Percentiles rank a stretch among this genome's conserved stretches.
Evolutionary conservation across 140 eudicot species (phyloP).

Genomic region (Cichorium intybus): DNA sequence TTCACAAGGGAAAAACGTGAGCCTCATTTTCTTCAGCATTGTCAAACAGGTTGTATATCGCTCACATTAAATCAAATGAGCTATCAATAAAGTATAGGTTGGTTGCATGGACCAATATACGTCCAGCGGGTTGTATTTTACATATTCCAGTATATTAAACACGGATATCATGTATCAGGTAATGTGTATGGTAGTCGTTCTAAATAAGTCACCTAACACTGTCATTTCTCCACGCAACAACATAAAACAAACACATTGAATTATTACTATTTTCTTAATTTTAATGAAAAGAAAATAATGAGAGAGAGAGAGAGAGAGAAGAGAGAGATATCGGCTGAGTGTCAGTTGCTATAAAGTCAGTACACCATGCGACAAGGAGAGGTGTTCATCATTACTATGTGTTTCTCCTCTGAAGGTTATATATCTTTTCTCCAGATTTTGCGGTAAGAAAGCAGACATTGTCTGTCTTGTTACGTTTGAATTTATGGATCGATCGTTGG

Average conservation of each 20-base stretch:
- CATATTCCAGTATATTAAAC: neutral
- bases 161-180: neutral
- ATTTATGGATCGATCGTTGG: neutral
- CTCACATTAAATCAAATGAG: too few relatives aligned
- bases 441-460: conserved; percentile 18
- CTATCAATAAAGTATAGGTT: neutral
- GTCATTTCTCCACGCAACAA: conserved; percentile 22
- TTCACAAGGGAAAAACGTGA: too few relatives aligned
- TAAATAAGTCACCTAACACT: conserved; percentile 3
- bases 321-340: conserved; percentile 14
- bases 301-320: neutral
- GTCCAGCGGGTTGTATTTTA: neutral
- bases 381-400: conserved; percentile 8
- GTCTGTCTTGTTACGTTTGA: neutral
- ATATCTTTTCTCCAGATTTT: conserved; percentile 33
- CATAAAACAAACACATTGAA: conserved; percentile 1
- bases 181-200: too few relatives aligned
- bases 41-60: neutral
- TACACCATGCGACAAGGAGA: conserved; percentile 13
- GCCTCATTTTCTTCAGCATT: too few relatives aligned
- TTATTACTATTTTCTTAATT: neutral
- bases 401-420: conserved; percentile 10
- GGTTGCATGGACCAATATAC: neutral
- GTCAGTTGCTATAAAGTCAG: conserved; percentile 24
- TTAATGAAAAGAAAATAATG: neutral